phyloP scores from a whole-genome alignment of 805 yeast species.

The Lipomyces spencermartinsiae region DNA sequence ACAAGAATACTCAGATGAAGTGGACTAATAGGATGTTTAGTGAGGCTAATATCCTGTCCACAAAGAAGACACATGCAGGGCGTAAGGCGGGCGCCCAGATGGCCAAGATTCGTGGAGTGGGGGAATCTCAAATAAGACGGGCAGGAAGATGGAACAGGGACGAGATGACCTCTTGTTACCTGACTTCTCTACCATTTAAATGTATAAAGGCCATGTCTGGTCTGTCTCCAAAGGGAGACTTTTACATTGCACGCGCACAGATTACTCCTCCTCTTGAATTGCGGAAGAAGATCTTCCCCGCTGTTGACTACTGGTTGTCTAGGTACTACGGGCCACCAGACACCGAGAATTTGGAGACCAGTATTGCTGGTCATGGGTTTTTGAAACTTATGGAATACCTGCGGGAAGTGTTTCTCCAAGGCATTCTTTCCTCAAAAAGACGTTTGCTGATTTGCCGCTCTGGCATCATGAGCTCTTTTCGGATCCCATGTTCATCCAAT shows the following conservation, averaged over 20 bases:
- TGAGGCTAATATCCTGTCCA: neutral
- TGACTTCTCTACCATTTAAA: neutral
- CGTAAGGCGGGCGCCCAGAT: neutral
- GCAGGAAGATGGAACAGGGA: neutral
- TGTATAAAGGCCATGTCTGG: neutral
- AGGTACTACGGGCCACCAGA: neutral
- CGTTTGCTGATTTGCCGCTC: neutral
- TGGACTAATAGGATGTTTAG: conserved; percentile 1
- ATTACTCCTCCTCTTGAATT: neutral
- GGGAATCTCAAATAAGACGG: neutral
- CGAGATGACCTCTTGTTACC: neutral
- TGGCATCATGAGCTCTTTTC: neutral
- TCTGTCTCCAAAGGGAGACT: neutral
- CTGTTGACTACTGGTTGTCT: neutral
- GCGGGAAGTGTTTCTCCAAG: neutral
- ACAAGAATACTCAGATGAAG: neutral
- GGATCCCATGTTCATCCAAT: too few species aligned
- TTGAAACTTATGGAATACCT: neutral
- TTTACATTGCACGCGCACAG: neutral
- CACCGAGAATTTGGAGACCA: neutral
- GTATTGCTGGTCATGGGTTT: neutral
- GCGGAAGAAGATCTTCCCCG: neutral
- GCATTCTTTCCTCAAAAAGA: neutral
- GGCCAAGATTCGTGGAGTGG: neutral
- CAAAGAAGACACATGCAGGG: neutral